These are phyloP conservation scores for Dictyostelium capitatum DNA, from an alignment of 78 protist species.

Conservation along the genomic window DNA sequence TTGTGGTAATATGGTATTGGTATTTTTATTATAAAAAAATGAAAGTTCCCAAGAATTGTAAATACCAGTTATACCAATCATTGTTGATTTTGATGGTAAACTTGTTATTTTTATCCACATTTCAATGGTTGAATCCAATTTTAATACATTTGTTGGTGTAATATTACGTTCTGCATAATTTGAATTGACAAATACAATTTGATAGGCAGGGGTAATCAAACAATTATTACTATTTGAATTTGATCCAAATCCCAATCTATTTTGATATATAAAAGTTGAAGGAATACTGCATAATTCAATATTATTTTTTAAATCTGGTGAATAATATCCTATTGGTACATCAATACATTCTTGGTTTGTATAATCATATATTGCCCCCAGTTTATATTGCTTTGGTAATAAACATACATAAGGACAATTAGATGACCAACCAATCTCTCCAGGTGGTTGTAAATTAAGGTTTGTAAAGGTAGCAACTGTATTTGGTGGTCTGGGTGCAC, in stretches of 20 bases:
- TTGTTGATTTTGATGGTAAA: not conserved
- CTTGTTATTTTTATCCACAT: constrained; percentile 7
- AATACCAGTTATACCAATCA: constrained; percentile 7
- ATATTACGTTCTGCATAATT: not conserved
- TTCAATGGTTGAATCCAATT: constrained; percentile 13
- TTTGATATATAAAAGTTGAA: not conserved
- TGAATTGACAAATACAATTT: not conserved
- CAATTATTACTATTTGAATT: constrained; percentile 8
- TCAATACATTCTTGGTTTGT: not conserved
- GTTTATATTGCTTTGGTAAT: constrained; percentile 1
- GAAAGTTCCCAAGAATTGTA: not conserved
- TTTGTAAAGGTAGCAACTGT: not conserved
- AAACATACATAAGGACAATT: not conserved
- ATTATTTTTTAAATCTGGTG: not conserved
- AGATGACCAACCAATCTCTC: not conserved
- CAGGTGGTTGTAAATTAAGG: not conserved
- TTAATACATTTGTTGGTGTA: not conserved
- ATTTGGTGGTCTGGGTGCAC: not conserved
- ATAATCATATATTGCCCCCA: not conserved
- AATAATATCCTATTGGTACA: constrained; percentile 1
- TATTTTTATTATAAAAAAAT: not conserved
- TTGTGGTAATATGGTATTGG: not conserved
- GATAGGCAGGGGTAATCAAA: not conserved
- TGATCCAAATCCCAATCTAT: constrained; percentile 8
- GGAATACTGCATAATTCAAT: not conserved